These are phyloP conservation scores for Boechera stricta DNA, from an alignment of 345 rosid species.

Conservation along the genomic window DNA sequence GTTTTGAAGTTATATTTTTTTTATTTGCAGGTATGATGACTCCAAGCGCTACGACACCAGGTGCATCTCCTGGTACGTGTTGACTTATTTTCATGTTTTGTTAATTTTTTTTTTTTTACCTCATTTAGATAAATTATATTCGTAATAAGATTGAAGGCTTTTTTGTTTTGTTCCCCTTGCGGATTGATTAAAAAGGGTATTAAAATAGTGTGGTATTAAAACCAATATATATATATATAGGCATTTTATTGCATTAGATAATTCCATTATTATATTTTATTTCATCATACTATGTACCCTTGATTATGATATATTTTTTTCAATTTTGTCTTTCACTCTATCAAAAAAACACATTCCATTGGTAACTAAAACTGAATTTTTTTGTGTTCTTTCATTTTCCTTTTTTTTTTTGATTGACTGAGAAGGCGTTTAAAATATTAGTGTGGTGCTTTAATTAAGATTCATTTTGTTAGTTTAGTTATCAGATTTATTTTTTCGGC, in stretches of 20 bases:
- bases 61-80: conserved; percentile 37
- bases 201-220: not conserved
- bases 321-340: not conserved
- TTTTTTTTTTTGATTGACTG: not conserved
- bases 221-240: no score
- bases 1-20: not conserved
- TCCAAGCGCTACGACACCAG: not conserved
- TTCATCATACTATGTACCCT: not conserved
- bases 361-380: not conserved
- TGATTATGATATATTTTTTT: not conserved
- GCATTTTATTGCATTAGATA: not conserved
- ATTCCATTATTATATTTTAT: not conserved
- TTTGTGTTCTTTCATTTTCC: not conserved
- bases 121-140: not conserved
- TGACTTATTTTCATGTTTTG: conserved; percentile 4
- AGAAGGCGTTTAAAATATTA: not conserved
- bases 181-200: no score
- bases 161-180: not conserved
- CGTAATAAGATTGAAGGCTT: not conserved
- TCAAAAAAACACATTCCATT: not conserved
- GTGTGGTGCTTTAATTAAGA: not conserved
- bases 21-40: not conserved
- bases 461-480: conserved; percentile 4
- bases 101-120: not conserved
- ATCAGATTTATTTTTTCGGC: not conserved